Conservation (phyloP, 192 early-diverging fungal species). For the Coemansia sp. region DNA sequence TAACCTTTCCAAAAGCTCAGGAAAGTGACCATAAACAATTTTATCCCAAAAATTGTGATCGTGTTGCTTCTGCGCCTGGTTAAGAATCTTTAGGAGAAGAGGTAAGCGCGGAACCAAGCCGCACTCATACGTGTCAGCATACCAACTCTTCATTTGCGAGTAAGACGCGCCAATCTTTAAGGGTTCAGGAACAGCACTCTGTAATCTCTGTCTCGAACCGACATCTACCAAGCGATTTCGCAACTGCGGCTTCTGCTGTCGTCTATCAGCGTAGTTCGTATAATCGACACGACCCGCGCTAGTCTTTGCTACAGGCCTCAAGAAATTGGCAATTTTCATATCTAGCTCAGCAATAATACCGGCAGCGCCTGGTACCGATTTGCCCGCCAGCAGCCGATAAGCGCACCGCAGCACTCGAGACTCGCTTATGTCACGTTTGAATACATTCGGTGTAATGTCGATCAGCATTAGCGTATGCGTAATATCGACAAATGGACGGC, state of each 20-base stretch:
- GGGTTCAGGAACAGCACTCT: background rate
- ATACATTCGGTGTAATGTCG: background rate
- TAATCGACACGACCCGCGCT: background rate
- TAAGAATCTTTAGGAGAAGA: conserved; percentile 11
- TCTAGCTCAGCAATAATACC: background rate
- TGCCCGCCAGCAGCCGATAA: background rate
- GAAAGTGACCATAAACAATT: conserved; percentile 29
- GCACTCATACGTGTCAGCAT: conserved; percentile 9
- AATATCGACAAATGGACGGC: conserved; percentile 4
- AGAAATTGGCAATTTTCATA: no score
- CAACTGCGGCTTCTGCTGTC: background rate
- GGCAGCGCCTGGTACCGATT: background rate
- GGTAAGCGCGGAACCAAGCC: conserved; percentile 12
- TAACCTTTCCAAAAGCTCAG: conserved; percentile 23
- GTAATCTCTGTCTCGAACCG: background rate
- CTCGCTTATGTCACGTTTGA: conserved; percentile 11
- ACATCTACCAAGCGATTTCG: background rate
- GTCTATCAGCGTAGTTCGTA: background rate
- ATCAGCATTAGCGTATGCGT: conserved; percentile 9
- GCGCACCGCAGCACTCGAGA: background rate
- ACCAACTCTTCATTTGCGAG: conserved; percentile 14
- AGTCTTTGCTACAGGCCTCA: background rate
- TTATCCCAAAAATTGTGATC: conserved; percentile 24
- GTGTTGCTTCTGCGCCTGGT: conserved; percentile 12
- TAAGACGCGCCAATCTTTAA: background rate